Evolutionary conservation across 768 basidiomycete species (phyloP).

Genomic region (Suillus luteus): DNA sequence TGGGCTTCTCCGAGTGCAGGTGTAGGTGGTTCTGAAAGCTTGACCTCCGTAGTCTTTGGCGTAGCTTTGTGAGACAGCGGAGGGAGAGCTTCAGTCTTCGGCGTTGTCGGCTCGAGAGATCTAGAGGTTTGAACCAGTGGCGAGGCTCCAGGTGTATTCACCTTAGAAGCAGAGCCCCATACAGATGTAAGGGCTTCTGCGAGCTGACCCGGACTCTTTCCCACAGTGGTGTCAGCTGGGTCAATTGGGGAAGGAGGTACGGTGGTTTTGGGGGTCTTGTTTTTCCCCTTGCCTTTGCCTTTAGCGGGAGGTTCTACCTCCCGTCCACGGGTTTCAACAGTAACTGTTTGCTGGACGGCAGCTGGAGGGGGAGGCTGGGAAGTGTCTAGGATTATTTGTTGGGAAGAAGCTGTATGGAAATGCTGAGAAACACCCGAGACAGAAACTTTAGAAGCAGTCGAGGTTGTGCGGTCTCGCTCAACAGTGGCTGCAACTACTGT

Average conservation of each 20-base stretch:
- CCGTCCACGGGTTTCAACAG: conserved; percentile 16
- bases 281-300: conserved; percentile 25
- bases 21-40: conserved; percentile 11
- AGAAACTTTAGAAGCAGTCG: conserved; percentile 41
- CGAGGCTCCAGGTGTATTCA: conserved; percentile 31
- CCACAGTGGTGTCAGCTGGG: conserved; percentile 38
- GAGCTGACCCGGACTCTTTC: conserved; percentile 41
- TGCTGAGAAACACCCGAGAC: conserved; percentile 31
- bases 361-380: neutral
- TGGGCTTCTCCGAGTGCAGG: conserved; percentile 21
- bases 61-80: conserved; percentile 10
- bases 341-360: neutral
- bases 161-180: conserved; percentile 45
- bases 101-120: conserved; percentile 28
- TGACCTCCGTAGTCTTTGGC: conserved; percentile 13
- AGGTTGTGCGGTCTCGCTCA: conserved; percentile 30
- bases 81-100: conserved; percentile 20
- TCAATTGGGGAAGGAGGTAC: conserved; percentile 34
- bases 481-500: conserved; percentile 19
- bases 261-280: conserved; percentile 23
- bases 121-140: conserved; percentile 25
- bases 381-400: conserved; percentile 19
- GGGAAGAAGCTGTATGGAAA: neutral
- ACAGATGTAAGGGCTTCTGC: conserved; percentile 47
- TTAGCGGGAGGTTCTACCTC: conserved; percentile 20